Base-by-base conservation (phyloP, 768 basidiomycete species). In the Roridomyces roridus region DNA sequence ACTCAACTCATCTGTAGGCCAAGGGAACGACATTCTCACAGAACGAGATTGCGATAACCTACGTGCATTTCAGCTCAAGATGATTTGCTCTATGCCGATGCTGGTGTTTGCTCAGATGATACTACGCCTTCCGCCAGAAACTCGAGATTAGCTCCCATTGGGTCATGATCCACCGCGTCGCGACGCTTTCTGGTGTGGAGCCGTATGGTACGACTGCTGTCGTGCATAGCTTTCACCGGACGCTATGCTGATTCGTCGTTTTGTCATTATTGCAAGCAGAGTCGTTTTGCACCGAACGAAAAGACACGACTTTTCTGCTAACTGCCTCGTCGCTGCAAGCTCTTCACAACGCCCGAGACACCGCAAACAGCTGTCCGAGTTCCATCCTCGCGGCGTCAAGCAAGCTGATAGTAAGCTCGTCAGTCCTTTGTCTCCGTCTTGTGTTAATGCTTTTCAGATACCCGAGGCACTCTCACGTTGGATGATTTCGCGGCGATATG, bases 201-300 rank as follows among this genome's bases (percentile, higher is more conserved):
- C 68, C 0, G 31, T 47, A 6, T 68, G 50, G 40, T 68, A 69
- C 51, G 57, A 76, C 46, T 77, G 74, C 41, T 78, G 77, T 51
- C 35, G 0, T 78, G 76, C 49, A 58, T 72, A 15, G 60, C 67
- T 21, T 78, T 67, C 47, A 70, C 70, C 3, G 66, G 66, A 3
- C 31, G 62, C n/a, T 62, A 66, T 36, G 14, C 40, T 5, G 47
- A 66, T 6, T 20, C 45, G 1, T 45, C 51, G 2, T 17, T 20
- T 2, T 72, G 71, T 35, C 56, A 46, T 1, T 50, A 48, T 20
- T 74, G 70, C 58, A 15, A 51, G 0, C 63, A 70, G 50, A 26
- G 23, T 5, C 62, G 66, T 10, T 60, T 49, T 25, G 40, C 28
- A 6, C 0, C n/a, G 6, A 18, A 24, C 2, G 35, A 50, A 4